Base-by-base conservation (phyloP, 257 asterid species). In the Marsdenia floribunda region DNA sequence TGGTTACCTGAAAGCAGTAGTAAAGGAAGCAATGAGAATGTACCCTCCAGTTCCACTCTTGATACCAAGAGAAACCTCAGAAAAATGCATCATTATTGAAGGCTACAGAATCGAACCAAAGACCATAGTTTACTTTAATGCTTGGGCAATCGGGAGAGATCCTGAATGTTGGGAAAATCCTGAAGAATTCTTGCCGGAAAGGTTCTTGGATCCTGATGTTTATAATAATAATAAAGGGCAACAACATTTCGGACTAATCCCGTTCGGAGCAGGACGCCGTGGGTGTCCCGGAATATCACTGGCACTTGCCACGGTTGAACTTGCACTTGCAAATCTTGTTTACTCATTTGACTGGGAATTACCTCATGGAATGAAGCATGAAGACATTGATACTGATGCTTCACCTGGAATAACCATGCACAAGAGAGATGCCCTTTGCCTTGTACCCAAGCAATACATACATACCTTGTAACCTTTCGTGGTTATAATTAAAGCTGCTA, bases 71-170 rank as follows among this genome's bases (percentile, higher is more conserved):
- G 60, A 54, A 54, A 54, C 60, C 24, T 3, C 11, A 54, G 60
- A 54, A 5, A 54, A 2, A 0, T 54, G 60, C 24, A 16, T 3
- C n/a, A 54, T 54, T 3, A 29, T 29, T 29, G 60, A 54, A 54
- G 24, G 60, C 9, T 54, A 54, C 6, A 18, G 11, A 18, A 54
- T 54, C 6, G 60, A 54, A 54, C 24, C 60, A 54, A 54, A 54
- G 21, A 54, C 60, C 24, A 3, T 19, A 54, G 60, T 54, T 54
- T 54, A 54, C 18, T 0, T 61, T 15, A 61, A 61, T 22, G 16
- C 29, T 8, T 61, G 68, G 68, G 68, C 68, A 8, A 61, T 61
- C 29, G 68, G 40, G 7, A 61, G 68, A 61, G 68, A 61, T 61
- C 7, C 16, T 26, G 21, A 11, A 16, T 24, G 21, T 24, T 61